phyloP scores from a whole-genome alignment of 2,329 filamentous ascomycete genomes.

The Cercospora beticola region DNA sequence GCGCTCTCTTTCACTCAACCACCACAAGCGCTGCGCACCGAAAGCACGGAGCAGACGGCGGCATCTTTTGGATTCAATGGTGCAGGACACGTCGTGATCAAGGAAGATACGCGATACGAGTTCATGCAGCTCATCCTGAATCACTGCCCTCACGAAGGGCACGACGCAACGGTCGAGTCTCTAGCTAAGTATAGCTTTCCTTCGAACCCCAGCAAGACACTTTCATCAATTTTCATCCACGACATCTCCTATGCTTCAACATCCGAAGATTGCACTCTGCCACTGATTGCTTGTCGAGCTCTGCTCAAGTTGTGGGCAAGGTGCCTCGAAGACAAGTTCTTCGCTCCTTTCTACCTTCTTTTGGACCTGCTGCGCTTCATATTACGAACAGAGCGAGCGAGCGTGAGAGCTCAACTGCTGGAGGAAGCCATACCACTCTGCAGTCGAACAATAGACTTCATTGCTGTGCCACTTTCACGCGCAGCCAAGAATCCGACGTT shows the following conservation, averaged over 20 bases:
- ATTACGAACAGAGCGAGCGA: slow-evolving; percentile 60
- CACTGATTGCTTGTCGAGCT: slow-evolving; percentile 63
- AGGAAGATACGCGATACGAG: slow-evolving; percentile 28
- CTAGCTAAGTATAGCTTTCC: slow-evolving; percentile 65
- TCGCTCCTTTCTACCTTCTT: slow-evolving; percentile 64
- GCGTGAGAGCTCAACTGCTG: slow-evolving; percentile 60
- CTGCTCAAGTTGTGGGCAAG: slow-evolving; percentile 67
- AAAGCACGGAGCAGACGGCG: slow-evolving; percentile 24
- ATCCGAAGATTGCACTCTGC: slow-evolving; percentile 53
- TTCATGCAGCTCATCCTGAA: slow-evolving; percentile 64
- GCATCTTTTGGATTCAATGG: slow-evolving; percentile 14
- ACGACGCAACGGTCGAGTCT: slow-evolving; percentile 65
- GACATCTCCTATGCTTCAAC: slow-evolving; percentile 58
- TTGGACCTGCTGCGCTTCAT: slow-evolving; percentile 64
- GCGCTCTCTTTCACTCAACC: slow-evolving; percentile 40
- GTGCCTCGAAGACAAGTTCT: slow-evolving; percentile 64
- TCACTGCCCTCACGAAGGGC: slow-evolving; percentile 56
- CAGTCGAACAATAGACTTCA: slow-evolving; percentile 52
- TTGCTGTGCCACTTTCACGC: slow-evolving; percentile 51
- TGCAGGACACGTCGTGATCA: slow-evolving; percentile 1
- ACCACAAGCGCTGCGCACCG: slow-evolving; percentile 22
- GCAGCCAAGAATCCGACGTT: slow-evolving; percentile 38
- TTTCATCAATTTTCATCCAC: slow-evolving; percentile 68
- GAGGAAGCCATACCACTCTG: slow-evolving; percentile 53
- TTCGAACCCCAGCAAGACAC: slow-evolving; percentile 59